Evolutionary conservation across 371 early-diverging fungal species (phyloP).

Genomic region (Synchytrium microbalum): DNA sequence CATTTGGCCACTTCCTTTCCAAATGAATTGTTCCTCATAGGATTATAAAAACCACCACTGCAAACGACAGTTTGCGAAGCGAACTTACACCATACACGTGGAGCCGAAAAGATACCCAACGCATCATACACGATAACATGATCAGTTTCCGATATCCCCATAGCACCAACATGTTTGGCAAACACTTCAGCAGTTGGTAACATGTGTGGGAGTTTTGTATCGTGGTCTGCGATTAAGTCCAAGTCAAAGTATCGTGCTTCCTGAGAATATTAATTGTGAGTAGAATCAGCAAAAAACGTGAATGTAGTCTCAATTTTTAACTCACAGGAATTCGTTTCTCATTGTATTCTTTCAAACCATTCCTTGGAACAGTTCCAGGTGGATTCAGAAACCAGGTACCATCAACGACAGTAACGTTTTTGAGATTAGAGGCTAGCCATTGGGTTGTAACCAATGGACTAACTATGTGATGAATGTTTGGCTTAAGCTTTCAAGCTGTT

Average conservation of each 20-base stretch:
- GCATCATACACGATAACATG: slow-evolving; percentile 43
- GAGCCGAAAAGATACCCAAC: slow-evolving; percentile 32
- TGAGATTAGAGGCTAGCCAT: not conserved
- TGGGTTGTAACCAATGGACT: not conserved
- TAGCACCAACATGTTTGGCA: slow-evolving; percentile 29
- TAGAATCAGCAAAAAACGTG: not conserved
- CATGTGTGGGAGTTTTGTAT: slow-evolving; percentile 36
- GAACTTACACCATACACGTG: slow-evolving; percentile 42
- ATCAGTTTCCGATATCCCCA: slow-evolving; percentile 35
- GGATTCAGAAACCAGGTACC: slow-evolving; percentile 1
- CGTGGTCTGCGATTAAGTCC: slow-evolving; percentile 28
- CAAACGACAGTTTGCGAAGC: too few species aligned
- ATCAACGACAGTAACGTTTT: not conserved
- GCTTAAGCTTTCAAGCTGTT: too few species aligned
- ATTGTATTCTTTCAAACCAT: not conserved
- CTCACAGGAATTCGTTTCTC: not conserved
- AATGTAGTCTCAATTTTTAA: not conserved
- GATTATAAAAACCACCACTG: too few species aligned
- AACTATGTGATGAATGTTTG: too few species aligned
- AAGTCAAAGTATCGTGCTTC: slow-evolving; percentile 39
- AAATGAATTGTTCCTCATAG: too few species aligned
- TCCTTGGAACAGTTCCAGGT: not conserved
- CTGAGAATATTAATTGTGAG: slow-evolving; percentile 3
- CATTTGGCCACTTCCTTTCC: too few species aligned
- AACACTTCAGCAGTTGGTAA: slow-evolving; percentile 31